Conservation (phyloP, 371 early-diverging fungal species). For the Circinella umbellata region DNA sequence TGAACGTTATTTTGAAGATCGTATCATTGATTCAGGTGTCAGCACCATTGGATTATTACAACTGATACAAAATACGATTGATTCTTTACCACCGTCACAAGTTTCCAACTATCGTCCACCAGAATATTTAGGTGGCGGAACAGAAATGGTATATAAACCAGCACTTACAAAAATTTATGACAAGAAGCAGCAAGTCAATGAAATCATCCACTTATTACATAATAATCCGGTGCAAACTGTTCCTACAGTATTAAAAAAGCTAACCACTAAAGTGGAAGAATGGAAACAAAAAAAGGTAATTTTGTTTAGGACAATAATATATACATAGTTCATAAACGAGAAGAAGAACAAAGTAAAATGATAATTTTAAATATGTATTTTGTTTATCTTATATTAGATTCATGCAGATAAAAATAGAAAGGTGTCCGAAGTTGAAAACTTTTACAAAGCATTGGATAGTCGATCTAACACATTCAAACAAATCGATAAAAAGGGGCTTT, state of each 20-base stretch:
- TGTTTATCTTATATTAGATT: slow-evolving; percentile 65
- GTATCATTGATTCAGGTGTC: slow-evolving; percentile 93
- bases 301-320: too few relatives aligned
- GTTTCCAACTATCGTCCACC: slow-evolving; percentile 71
- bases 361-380: background rate
- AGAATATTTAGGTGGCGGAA: slow-evolving; percentile 75
- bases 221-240: slow-evolving; percentile 91
- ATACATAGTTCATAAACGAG: too few relatives aligned
- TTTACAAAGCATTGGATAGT: slow-evolving; percentile 97
- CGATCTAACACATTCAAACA: slow-evolving; percentile 88
- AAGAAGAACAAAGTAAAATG: too few relatives aligned
- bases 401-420: slow-evolving; percentile 93
- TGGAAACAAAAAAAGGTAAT: slow-evolving; percentile 69
- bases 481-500: slow-evolving; percentile 81
- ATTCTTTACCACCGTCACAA: slow-evolving; percentile 80
- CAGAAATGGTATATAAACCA: slow-evolving; percentile 32
- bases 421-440: slow-evolving; percentile 91
- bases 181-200: slow-evolving; percentile 76
- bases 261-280: slow-evolving; percentile 97
- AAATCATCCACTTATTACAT: slow-evolving; percentile 92
- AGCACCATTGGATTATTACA: slow-evolving; percentile 90
- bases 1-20: slow-evolving; percentile 80
- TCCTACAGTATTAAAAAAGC: slow-evolving; percentile 92
- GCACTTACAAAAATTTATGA: slow-evolving; percentile 93
- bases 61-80: slow-evolving; percentile 75